Evolutionary conservation across 257 asterid species (phyloP).

Genomic region (Linaria vulgaris): DNA sequence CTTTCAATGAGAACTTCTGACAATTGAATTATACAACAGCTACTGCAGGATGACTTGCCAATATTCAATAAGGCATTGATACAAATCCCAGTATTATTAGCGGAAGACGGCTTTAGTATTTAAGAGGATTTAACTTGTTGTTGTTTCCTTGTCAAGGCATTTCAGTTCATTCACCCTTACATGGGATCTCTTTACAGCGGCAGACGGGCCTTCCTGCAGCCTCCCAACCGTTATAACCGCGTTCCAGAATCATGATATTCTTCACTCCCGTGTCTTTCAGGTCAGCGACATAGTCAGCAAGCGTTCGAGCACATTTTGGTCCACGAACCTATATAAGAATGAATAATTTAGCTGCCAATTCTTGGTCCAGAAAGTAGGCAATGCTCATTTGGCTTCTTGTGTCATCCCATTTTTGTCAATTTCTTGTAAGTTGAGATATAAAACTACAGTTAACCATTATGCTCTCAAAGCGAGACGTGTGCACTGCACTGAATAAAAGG

Average conservation of each 20-base stretch:
- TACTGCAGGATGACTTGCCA: no score
- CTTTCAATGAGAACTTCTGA: no score
- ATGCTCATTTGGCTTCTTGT: neutral
- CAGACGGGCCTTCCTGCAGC: conserved; percentile 86
- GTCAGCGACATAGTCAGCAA: conserved; percentile 67
- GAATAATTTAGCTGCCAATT: conserved; percentile 13
- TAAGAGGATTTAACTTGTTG: neutral
- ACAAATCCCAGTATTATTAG: no score
- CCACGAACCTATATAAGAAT: conserved; percentile 75
- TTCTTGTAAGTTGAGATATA: no score
- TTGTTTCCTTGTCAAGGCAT: conserved; percentile 34
- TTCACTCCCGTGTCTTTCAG: conserved; percentile 51
- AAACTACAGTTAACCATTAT: no score
- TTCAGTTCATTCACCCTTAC: conserved; percentile 58
- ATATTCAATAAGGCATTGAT: no score
- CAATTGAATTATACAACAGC: no score
- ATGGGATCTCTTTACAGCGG: conserved; percentile 67
- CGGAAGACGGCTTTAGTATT: no score
- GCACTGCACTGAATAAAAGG: no score
- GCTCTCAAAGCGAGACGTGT: neutral
- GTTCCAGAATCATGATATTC: conserved; percentile 76
- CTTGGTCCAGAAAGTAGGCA: neutral
- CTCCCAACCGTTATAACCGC: conserved; percentile 93
- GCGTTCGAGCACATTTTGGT: conserved; percentile 82
- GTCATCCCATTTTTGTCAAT: neutral